phyloP scores from a whole-genome alignment of 805 yeast genomes.

The Limtongia smithiae region DNA sequence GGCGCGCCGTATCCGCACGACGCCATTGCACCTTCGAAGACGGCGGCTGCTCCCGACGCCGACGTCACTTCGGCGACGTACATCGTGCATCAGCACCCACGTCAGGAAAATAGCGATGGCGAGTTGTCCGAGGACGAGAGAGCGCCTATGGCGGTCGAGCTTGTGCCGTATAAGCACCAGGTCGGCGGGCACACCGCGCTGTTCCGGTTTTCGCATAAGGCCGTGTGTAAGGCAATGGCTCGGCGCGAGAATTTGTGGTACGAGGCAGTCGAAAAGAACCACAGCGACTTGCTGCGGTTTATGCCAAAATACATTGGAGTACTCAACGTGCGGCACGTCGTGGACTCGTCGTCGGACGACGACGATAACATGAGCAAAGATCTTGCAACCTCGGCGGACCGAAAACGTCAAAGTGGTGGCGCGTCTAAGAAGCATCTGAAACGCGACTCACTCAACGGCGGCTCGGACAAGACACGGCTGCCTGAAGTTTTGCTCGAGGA shows the following conservation, averaged over 20 bases:
- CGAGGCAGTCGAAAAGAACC: slow-evolving; percentile 76
- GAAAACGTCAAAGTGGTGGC: background rate
- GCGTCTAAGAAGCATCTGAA: background rate
- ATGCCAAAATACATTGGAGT: slow-evolving; percentile 97
- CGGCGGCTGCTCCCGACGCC: slow-evolving; percentile 1
- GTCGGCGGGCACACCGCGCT: slow-evolving; percentile 98
- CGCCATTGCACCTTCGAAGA: background rate
- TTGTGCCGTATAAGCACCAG: slow-evolving; percentile 85
- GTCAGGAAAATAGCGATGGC: slow-evolving; percentile 26
- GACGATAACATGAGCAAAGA: slow-evolving; percentile 19
- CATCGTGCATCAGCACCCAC: slow-evolving; percentile 32
- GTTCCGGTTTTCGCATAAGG: slow-evolving; percentile 82
- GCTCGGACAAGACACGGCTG: slow-evolving; percentile 30
- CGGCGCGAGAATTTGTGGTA: slow-evolving; percentile 90
- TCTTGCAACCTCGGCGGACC: background rate
- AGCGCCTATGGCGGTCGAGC: slow-evolving; percentile 67
- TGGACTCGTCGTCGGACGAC: slow-evolving; percentile 33
- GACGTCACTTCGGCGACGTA: slow-evolving; percentile 36
- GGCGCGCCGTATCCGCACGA: background rate
- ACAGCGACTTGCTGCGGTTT: slow-evolving; percentile 70
- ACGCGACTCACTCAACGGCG: background rate
- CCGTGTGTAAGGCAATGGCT: slow-evolving; percentile 90
- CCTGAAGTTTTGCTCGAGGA: slow-evolving; percentile 91
- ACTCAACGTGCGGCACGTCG: slow-evolving; percentile 77
- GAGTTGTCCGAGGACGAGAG: slow-evolving; percentile 20